Conservation (phyloP, 768 basidiomycete genomes). For the Boletales sp. region DNA sequence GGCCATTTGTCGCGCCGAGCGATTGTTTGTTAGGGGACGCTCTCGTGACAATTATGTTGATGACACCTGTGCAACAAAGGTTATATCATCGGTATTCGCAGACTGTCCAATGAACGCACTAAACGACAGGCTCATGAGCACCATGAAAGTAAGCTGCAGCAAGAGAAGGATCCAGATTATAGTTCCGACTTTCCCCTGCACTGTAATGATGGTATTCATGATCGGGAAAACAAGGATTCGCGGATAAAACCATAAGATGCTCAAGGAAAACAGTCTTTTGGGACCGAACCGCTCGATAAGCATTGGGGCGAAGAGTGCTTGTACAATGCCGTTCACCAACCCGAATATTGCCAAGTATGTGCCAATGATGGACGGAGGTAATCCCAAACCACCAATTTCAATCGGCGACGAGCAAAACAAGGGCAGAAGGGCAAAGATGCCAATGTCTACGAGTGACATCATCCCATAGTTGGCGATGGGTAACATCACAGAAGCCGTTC, state of each 20-base stretch:
- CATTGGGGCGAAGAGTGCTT: slow-evolving; percentile 38
- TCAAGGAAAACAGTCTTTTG: slow-evolving; percentile 37
- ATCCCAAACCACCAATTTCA: slow-evolving; percentile 40
- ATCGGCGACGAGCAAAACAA: slow-evolving; percentile 45
- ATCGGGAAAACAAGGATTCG: slow-evolving; percentile 43
- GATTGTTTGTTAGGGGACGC: slow-evolving; percentile 50
- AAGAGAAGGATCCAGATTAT: slow-evolving; percentile 37
- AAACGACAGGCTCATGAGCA: slow-evolving; percentile 41
- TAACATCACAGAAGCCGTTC: slow-evolving; percentile 32
- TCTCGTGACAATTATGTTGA: slow-evolving; percentile 52
- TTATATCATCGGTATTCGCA: not conserved
- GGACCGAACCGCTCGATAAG: slow-evolving; percentile 42
- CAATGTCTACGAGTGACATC: slow-evolving; percentile 42
- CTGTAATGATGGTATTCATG: slow-evolving; percentile 38
- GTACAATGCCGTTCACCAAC: slow-evolving; percentile 35
- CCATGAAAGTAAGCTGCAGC: slow-evolving; percentile 18
- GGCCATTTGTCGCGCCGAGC: slow-evolving; percentile 56
- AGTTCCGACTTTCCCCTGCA: slow-evolving; percentile 28
- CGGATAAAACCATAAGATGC: slow-evolving; percentile 36
- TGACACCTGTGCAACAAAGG: slow-evolving; percentile 32
- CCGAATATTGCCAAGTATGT: slow-evolving; percentile 35
- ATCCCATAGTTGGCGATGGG: slow-evolving; percentile 40
- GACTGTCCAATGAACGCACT: slow-evolving; percentile 26
- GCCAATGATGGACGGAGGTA: slow-evolving; percentile 41
- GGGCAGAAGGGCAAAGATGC: slow-evolving; percentile 38